Percentiles rank a stretch among this genome's conserved stretches.
Conservation (phyloP, 371 early-diverging fungal genomes). For the Batkoa obscura region DNA sequence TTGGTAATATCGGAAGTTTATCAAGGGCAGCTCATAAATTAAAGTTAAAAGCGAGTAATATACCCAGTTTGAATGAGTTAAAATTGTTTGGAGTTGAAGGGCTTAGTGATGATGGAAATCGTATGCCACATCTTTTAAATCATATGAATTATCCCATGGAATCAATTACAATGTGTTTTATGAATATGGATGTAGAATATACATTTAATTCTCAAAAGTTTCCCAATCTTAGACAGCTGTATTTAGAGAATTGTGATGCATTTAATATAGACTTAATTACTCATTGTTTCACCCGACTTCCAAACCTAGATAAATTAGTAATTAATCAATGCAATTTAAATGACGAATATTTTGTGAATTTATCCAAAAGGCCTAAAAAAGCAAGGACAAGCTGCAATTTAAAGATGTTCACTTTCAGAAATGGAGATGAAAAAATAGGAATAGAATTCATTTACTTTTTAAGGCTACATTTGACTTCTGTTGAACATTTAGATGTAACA, state of each 20-base stretch:
- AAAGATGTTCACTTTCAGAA: too few species aligned
- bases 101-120: neutral
- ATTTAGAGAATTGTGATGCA: neutral
- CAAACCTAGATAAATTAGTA: neutral
- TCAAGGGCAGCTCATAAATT: neutral
- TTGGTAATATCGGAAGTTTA: neutral
- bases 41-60: neutral
- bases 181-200: neutral
- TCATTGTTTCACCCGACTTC: neutral
- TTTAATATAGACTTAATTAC: neutral
- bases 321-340: neutral
- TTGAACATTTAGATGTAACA: too few species aligned
- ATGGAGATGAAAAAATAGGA: too few species aligned
- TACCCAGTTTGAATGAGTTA: neutral
- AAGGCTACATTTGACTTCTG: too few species aligned
- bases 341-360: conserved; percentile 13
- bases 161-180: neutral
- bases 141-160: neutral
- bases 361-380: conserved; percentile 43
- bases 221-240: neutral
- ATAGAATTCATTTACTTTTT: too few species aligned
- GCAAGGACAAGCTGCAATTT: too few species aligned
- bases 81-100: neutral
- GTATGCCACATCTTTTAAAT: neutral
- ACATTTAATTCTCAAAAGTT: neutral